phyloP scores from a whole-genome alignment of 371 early-diverging fungal genomes.

The Lichtheimia ornata region DNA sequence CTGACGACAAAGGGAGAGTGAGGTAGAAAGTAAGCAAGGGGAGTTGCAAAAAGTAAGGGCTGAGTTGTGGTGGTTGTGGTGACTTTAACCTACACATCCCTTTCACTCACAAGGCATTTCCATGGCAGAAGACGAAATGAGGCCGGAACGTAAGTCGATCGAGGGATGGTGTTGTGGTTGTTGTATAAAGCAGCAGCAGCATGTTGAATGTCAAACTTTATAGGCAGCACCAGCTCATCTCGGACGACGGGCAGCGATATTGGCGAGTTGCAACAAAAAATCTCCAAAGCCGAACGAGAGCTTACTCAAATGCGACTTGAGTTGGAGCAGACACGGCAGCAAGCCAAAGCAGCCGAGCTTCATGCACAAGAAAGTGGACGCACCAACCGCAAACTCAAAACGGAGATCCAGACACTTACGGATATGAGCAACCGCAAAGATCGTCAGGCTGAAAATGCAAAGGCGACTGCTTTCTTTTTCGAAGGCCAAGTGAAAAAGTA shows the following conservation, averaged over 20 bases:
- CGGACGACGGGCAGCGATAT: slow-evolving; percentile 52
- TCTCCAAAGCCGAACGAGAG: slow-evolving; percentile 45
- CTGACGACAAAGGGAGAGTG: neutral
- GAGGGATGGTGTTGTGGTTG: neutral
- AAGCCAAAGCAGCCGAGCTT: slow-evolving; percentile 48
- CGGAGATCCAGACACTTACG: slow-evolving; percentile 52
- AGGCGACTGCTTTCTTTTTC: slow-evolving; percentile 55
- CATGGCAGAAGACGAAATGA: slow-evolving; percentile 13
- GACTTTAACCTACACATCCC: neutral
- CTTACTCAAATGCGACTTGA: slow-evolving; percentile 33
- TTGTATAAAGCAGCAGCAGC: neutral
- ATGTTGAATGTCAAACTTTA: neutral
- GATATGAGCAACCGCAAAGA: slow-evolving; percentile 57
- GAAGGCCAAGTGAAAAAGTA: slow-evolving; percentile 56
- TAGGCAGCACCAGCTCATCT: slow-evolving; percentile 15
- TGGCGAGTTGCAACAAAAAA: slow-evolving; percentile 51
- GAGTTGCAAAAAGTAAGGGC: slow-evolving; percentile 4
- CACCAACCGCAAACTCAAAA: slow-evolving; percentile 48
- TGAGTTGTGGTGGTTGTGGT: neutral
- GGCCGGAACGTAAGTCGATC: slow-evolving; percentile 10
- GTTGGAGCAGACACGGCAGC: slow-evolving; percentile 45
- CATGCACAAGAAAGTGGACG: slow-evolving; percentile 50
- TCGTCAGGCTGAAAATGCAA: slow-evolving; percentile 53
- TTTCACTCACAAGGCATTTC: neutral
- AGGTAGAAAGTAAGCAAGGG: neutral